Base-by-base conservation (phyloP, 2,329 filamentous ascomycete species). In the Aureobasidium melanogenum region DNA sequence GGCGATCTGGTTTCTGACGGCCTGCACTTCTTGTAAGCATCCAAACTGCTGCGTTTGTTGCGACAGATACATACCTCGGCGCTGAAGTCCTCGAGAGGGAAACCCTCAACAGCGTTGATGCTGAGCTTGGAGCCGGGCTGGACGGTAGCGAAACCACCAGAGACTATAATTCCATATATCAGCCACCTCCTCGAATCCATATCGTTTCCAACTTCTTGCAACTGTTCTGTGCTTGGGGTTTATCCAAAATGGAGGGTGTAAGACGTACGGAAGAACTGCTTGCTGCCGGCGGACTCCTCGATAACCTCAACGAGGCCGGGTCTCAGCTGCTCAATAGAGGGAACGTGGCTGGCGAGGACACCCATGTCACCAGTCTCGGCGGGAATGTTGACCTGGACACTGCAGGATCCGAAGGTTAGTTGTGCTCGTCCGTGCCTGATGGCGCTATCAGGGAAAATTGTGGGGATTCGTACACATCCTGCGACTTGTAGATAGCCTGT, bases 341-440 rank as follows among this genome's bases (percentile, higher is more conserved):
- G 92, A 72, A 99, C 94, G 85, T 99, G 94, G 84, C 94, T 95
- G 76, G 94, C 94, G 75, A 99, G 88, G 72, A 99, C 88, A 88
- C 94, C 94, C 94, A 99, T 99, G 72, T 97, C 94, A 76, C 94
- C 94, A 66, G 92, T 95, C 78, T 96, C 94, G 74, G 94, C 94
- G 76, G 94, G 88, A 73, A 99, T 88, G 85, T 99, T 99, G 83
- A 99, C 94, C 83, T 99, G 94, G 74, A 97, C 87, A 79, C 88
- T 91, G 73, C 79, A 80, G 41, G 4, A 19, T 15, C 76, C 79
- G 76, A 71, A 80, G 63, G 46, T 64, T 34, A 61, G 61, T 55
- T 39, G 24, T 52, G 28, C 32, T 39, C n/a, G 47, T 22, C 14
- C 28, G 6, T 47, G 32, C n/a, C 39, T 43, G 61, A 47, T 47